phyloP scores from a whole-genome alignment of 192 early-diverging fungal species.

The Phycomyces nitens region DNA sequence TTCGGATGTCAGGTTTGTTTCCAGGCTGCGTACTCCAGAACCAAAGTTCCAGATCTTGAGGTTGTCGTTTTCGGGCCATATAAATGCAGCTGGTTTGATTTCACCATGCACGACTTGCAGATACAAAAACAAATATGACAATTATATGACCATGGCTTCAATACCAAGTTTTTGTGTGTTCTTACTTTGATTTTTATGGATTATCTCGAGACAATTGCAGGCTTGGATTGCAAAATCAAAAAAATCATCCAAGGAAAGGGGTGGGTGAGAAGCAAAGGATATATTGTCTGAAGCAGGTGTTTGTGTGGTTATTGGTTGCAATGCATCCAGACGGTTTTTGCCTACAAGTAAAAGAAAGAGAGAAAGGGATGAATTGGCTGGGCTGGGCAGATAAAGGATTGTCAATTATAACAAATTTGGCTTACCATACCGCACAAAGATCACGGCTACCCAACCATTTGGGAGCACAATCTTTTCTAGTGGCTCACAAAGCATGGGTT shows the following conservation, averaged over 20 bases:
- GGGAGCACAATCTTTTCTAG: constrained; percentile 19
- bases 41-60: constrained; percentile 27
- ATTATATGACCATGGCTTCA: neutral
- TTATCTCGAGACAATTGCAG: constrained; percentile 31
- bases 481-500: constrained; percentile 10
- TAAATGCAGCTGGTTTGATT: constrained; percentile 24
- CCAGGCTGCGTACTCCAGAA: constrained; percentile 15
- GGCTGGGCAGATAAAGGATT: neutral
- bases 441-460: constrained; percentile 15
- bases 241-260: constrained; percentile 10
- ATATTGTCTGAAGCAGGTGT: neutral
- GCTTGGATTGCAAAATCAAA: constrained; percentile 28
- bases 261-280: neutral
- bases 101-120: constrained; percentile 31
- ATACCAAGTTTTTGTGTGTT: neutral
- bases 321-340: constrained; percentile 8
- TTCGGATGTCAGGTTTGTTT: constrained; percentile 24
- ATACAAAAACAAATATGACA: neutral
- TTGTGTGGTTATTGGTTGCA: neutral
- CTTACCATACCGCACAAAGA: constrained; percentile 23
- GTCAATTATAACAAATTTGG: neutral
- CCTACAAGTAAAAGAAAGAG: neutral
- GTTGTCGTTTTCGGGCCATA: constrained; percentile 13
- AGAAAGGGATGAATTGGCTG: neutral
- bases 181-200: constrained; percentile 33